These are phyloP conservation scores for Epicoccum nigrum DNA, from an alignment of 2,329 filamentous ascomycete genomes.

Conservation along the genomic window DNA sequence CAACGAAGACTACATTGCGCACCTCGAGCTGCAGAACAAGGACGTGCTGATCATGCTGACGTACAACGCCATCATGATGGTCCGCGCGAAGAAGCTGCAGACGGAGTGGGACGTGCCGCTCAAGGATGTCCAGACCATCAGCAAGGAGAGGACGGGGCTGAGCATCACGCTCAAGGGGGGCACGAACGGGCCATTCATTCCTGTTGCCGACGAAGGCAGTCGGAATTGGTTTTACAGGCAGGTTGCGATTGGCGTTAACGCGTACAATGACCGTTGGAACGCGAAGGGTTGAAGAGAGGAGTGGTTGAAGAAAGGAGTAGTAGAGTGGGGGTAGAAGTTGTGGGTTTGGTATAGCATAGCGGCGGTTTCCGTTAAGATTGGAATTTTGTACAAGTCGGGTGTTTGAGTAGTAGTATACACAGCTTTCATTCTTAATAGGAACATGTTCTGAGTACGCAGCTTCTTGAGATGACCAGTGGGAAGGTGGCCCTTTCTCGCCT, in stretches of 20 bases:
- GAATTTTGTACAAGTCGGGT: too few species aligned
- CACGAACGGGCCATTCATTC: slow-evolving; percentile 92
- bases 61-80: slow-evolving; percentile 79
- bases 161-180: slow-evolving; percentile 87
- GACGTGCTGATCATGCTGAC: slow-evolving; percentile 78
- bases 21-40: slow-evolving; percentile 86
- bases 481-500: too few species aligned
- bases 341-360: slow-evolving; percentile 5
- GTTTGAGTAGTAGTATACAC: too few species aligned
- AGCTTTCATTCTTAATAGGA: too few species aligned
- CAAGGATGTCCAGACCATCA: slow-evolving; percentile 95
- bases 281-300: slow-evolving; percentile 55
- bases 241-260: slow-evolving; percentile 70
- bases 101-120: slow-evolving; percentile 96
- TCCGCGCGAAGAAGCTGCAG: slow-evolving; percentile 81
- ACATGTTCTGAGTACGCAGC: too few species aligned
- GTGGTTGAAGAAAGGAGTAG: neutral
- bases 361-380: neutral
- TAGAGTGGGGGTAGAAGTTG: neutral
- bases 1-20: slow-evolving; percentile 95
- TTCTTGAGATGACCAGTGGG: too few species aligned
- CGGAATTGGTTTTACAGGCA: slow-evolving; percentile 71
- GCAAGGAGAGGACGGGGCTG: slow-evolving; percentile 93
- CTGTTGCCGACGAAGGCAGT: slow-evolving; percentile 83
- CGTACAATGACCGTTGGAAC: slow-evolving; percentile 71